Conservation (phyloP, 768 basidiomycete genomes). For the Mrakia gelida region DNA sequence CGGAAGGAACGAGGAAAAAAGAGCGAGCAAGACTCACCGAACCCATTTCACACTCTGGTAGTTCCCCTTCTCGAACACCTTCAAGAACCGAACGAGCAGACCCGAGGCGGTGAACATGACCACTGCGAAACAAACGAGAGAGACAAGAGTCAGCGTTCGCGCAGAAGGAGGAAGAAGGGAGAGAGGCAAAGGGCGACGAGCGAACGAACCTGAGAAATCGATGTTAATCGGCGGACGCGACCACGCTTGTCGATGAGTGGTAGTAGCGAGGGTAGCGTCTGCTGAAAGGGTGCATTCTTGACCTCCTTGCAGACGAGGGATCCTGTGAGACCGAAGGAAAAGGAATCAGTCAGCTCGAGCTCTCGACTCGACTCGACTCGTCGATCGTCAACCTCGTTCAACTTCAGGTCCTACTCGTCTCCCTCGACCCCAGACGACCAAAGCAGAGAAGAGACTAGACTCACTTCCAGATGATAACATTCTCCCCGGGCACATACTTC, state of each 20-base stretch:
- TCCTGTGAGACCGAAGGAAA: constrained; percentile 50
- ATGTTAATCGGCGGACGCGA: constrained; percentile 95
- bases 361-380: background rate
- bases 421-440: background rate
- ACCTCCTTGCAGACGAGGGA: constrained; percentile 86
- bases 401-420: background rate
- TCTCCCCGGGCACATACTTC: constrained; percentile 94
- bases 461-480: constrained; percentile 96
- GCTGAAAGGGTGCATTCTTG: constrained; percentile 83
- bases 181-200: no score
- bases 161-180: background rate
- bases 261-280: constrained; percentile 74
- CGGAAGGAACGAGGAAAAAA: background rate
- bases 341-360: no score
- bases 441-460: constrained; percentile 43
- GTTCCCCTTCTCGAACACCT: constrained; percentile 93
- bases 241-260: constrained; percentile 93
- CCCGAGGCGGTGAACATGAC: constrained; percentile 98
- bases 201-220: constrained; percentile 63
- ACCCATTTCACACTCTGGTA: constrained; percentile 54
- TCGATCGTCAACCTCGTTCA: background rate
- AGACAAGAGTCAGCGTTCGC: constrained; percentile 86
- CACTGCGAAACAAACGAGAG: constrained; percentile 90
- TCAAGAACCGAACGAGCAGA: constrained; percentile 90
- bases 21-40: background rate